Evolutionary conservation across 768 basidiomycete genomes (phyloP), one percentile per base, ranked within the genome.

Genomic region (Leucocoprinus leucothites): DNA sequence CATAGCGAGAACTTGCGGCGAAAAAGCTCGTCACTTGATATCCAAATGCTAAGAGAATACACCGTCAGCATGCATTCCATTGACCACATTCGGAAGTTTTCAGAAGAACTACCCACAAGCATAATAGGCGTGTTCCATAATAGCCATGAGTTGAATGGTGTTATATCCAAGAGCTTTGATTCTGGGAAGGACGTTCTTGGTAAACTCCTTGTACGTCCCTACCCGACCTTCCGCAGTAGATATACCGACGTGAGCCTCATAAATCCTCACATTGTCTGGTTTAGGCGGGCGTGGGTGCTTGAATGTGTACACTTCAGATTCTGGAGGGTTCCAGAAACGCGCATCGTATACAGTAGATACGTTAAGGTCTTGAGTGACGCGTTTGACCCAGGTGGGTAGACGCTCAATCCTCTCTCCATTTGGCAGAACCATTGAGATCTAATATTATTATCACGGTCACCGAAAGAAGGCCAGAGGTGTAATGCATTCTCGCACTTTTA

Each of bases 1-100:
- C 96, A 67, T 88, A 98, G n/a, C 97, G 89, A 26, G 94, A 97
- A 61, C 91, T 94, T 18, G 90, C 90, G 18, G 97, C 94, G 65
- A 99, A 99, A 78, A 98, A 98, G 66, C 82, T 94, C 26, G 94
- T 98, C 11, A 99, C 86, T 71, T 98, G 97, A 71, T 99, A 99
- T 13, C 97, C 97, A 66, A 99, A 99, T 1, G 96, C 94, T 96
- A 62, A 22, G 50, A 56, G 55, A 3, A 9, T 28, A 19, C 25
- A 18, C 21, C 6, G 31, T 18, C 22, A 16, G 36, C 51, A 19
- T 57, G 50, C 16, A 40, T 46, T 25, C 5, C 24, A 11, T 9
- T 3, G 45, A 48, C 45, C 48, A 26, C n/a, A 47, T 13, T 42
- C 21, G 49, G 35, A 50, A 52, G 34, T 42, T 16, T 36, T n/a